Conservation (phyloP, 352 stramenopile species). For the Thalassiosira oceanica region DNA sequence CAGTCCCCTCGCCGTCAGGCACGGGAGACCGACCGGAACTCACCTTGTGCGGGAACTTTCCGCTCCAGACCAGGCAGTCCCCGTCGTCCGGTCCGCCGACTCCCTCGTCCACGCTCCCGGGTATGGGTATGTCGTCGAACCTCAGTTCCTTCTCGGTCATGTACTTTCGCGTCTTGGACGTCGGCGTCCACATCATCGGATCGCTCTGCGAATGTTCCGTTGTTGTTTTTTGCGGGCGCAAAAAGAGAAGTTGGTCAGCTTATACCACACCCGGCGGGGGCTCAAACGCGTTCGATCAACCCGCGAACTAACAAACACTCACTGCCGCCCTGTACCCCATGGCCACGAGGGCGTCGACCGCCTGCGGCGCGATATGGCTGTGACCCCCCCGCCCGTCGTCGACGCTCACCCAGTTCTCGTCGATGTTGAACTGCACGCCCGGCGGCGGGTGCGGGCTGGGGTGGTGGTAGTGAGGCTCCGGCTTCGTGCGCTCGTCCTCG, state of each 20-base stretch:
- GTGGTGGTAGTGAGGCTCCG: slow-evolving; percentile 63
- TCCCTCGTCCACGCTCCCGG: slow-evolving; percentile 35
- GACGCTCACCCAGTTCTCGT: slow-evolving; percentile 68
- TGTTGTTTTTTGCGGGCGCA: too few relatives aligned
- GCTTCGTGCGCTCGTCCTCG: slow-evolving; percentile 36
- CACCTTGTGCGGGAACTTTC: slow-evolving; percentile 64
- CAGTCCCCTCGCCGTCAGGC: too few relatives aligned
- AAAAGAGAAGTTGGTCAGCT: too few relatives aligned
- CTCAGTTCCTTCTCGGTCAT: slow-evolving; percentile 46
- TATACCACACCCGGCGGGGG: too few relatives aligned
- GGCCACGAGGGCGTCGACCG: slow-evolving; percentile 57
- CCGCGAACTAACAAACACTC: too few relatives aligned
- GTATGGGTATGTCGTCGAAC: slow-evolving; percentile 46
- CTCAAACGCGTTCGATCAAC: too few relatives aligned
- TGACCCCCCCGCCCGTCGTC: slow-evolving; percentile 50
- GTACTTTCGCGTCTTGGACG: slow-evolving; percentile 42
- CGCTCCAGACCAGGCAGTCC: slow-evolving; percentile 61
- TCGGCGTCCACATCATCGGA: slow-evolving; percentile 67
- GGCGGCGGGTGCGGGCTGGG: slow-evolving; percentile 61
- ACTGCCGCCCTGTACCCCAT: slow-evolving; percentile 53
- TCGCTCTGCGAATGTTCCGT: slow-evolving; percentile 38
- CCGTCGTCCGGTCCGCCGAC: slow-evolving; percentile 36
- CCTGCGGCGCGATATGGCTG: slow-evolving; percentile 65
- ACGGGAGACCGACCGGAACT: too few relatives aligned
- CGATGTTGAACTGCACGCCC: slow-evolving; percentile 57